These are phyloP conservation scores for Eucalyptus paniculata DNA, from an alignment of 345 rosid genomes.

Conservation along the genomic window DNA sequence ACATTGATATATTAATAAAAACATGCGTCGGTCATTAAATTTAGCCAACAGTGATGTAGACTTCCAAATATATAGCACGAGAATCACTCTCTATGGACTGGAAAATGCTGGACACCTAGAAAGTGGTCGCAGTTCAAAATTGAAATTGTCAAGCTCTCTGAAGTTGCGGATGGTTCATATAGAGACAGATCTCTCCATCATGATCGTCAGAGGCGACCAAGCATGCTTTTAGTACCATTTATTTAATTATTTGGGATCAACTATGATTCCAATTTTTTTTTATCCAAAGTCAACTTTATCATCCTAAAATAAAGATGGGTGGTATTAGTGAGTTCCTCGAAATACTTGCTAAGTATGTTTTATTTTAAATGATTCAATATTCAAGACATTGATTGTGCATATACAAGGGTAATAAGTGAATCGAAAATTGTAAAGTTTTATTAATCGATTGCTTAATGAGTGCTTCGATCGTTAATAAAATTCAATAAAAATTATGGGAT, in stretches of 20 bases:
- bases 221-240: not conserved
- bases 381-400: not conserved
- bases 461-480: no score
- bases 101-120: not conserved
- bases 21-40: not conserved
- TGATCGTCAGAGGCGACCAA: not conserved
- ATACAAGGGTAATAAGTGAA: not conserved
- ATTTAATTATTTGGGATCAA: not conserved
- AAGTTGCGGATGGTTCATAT: not conserved
- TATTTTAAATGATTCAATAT: not conserved
- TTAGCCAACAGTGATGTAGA: not conserved
- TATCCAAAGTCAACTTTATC: not conserved
- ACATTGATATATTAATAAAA: not conserved
- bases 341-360: not conserved
- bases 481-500: not conserved
- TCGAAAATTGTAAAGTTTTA: not conserved
- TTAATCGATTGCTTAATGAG: rapidly evolving
- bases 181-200: not conserved
- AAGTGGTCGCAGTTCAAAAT: not conserved
- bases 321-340: no score
- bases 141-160: not conserved
- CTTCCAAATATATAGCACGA: not conserved
- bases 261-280: not conserved
- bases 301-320: not conserved
- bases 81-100: not conserved